A percentile compares a stretch with the other conserved stretches of the same genome.
Evolutionary conservation across 805 yeast species (phyloP).

Genomic region (Saccharomyces kudriavzevii): DNA sequence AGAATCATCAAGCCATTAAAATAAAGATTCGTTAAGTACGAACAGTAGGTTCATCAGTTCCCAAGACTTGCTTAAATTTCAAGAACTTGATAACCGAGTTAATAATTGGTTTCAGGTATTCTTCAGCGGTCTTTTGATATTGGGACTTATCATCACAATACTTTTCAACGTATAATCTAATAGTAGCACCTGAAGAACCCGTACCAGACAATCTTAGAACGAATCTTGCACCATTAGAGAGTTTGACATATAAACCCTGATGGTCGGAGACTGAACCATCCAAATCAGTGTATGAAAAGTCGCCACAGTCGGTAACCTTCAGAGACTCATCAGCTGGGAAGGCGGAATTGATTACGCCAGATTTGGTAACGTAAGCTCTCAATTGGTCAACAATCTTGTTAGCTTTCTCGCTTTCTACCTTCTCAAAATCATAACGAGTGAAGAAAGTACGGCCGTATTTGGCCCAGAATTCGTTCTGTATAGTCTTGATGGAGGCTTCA

Average conservation of each 20-base stretch:
- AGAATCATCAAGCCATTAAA: not conserved
- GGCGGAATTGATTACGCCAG: slow-evolving; percentile 42
- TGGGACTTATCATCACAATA: slow-evolving; percentile 55
- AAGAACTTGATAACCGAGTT: slow-evolving; percentile 57
- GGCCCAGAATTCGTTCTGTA: slow-evolving; percentile 81
- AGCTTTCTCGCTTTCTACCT: slow-evolving; percentile 71
- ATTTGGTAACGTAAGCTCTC: slow-evolving; percentile 32
- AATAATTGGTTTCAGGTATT: slow-evolving; percentile 59
- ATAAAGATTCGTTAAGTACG: slow-evolving; percentile 43
- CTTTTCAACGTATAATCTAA: slow-evolving; percentile 84
- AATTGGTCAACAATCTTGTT: slow-evolving; percentile 52
- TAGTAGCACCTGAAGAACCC: slow-evolving; percentile 96
- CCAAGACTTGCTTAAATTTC: slow-evolving; percentile 64
- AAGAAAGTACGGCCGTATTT: slow-evolving; percentile 94
- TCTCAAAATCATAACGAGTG: slow-evolving; percentile 94
- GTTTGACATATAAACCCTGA: slow-evolving; percentile 84
- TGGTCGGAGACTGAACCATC: slow-evolving; percentile 84
- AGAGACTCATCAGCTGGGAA: slow-evolving; percentile 40
- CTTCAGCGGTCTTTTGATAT: slow-evolving; percentile 50
- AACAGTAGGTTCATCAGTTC: slow-evolving; percentile 84
- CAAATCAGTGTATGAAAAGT: slow-evolving; percentile 87
- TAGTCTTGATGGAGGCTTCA: slow-evolving; percentile 62
- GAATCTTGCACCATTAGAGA: slow-evolving; percentile 75
- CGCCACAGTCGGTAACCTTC: slow-evolving; percentile 68
- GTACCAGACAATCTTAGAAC: slow-evolving; percentile 92